Conservation (phyloP, 495 filamentous ascomycete genomes). For the Rhizodiscina lignyota region DNA sequence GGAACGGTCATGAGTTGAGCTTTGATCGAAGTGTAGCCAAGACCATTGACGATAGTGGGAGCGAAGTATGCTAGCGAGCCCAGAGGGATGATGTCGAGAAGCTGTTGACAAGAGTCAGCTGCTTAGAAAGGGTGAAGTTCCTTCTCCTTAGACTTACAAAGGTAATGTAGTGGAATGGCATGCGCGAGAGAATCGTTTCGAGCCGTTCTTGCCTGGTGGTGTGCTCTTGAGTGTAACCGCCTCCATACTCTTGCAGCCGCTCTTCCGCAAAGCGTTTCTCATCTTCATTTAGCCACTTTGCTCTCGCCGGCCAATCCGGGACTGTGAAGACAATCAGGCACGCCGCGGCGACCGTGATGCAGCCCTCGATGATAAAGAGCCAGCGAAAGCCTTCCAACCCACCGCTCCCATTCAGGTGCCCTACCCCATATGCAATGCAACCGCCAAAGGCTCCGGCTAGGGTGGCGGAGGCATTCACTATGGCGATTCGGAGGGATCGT, state of each 20-base stretch:
- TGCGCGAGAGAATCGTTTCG: slow-evolving; percentile 5
- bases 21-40: slow-evolving; percentile 3
- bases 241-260: slow-evolving; percentile 5
- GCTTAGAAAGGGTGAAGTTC: too few relatives aligned
- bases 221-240: slow-evolving; percentile 9
- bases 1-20: slow-evolving; percentile 7
- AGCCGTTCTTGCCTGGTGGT: slow-evolving; percentile 5
- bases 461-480: slow-evolving; percentile 8
- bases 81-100: slow-evolving; percentile 3
- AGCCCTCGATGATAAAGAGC: slow-evolving; percentile 33
- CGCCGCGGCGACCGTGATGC: slow-evolving; percentile 19
- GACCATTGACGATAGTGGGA: slow-evolving; percentile 5
- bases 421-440: slow-evolving; percentile 24
- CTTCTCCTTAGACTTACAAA: too few relatives aligned
- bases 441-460: slow-evolving; percentile 11
- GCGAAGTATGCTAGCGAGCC: slow-evolving; percentile 6
- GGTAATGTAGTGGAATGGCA: slow-evolving; percentile 9
- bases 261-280: slow-evolving; percentile 2
- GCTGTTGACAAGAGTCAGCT: too few relatives aligned
- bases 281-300: slow-evolving; percentile 2
- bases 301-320: slow-evolving; percentile 1
- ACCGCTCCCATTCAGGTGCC: slow-evolving; percentile 4
- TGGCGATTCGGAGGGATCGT: slow-evolving; percentile 5
- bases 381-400: slow-evolving; percentile 33
- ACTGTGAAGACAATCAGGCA: slow-evolving; percentile 1